Evolutionary conservation across 495 filamentous ascomycete genomes (phyloP), one percentile per base, ranked within the genome.

Genomic region (Aspergillus funiculosus): DNA sequence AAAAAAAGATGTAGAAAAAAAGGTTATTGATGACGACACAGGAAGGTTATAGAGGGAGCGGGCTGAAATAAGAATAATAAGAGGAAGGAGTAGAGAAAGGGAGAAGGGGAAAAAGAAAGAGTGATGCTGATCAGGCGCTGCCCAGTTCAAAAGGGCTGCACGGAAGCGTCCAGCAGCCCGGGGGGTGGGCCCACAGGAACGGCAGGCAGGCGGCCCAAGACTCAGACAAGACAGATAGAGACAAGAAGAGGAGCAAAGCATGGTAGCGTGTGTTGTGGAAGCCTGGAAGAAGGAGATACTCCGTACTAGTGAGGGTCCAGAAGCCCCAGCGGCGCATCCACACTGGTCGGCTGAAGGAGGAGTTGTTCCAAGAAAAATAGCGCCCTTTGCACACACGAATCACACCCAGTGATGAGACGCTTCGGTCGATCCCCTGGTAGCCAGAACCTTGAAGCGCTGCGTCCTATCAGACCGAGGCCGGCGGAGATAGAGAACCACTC

Each of bases 131-230:
- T 47, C 45, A 51, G 43, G 45, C 40, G 37, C 15, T 30, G 24
- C 24, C 11, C 10, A 25, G 18, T 19, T 27, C 15, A 29, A 22
- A 41, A 48, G 45, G 41, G 44, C 50, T 53, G 50, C 50, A 53
- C 50, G 50, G 45, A 53, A 53, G 45, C 50, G 50, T 52, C 44
- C 39, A 53, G 44, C 25, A 34, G 13, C 18, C 10, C 31, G 39
- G 44, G 39, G 43, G 31, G 32, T 36, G 50, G 48, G 37, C 27
- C 49, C 48, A 52, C 48, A 52, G 46, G 46, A 39, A 40, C 39
- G 35, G 22, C 28, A 3, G 27, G 20, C 9, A 19, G n/a, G n/a
- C n/a, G n/a, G 25, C 3, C 7, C 28, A 26, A 40, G 35, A 30
- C 27, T 49, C 28, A 42, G 36, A 6, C 38, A 32, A 28, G 39